phyloP scores from a whole-genome alignment of 805 yeast species.

The Kodamaea restingae region DNA sequence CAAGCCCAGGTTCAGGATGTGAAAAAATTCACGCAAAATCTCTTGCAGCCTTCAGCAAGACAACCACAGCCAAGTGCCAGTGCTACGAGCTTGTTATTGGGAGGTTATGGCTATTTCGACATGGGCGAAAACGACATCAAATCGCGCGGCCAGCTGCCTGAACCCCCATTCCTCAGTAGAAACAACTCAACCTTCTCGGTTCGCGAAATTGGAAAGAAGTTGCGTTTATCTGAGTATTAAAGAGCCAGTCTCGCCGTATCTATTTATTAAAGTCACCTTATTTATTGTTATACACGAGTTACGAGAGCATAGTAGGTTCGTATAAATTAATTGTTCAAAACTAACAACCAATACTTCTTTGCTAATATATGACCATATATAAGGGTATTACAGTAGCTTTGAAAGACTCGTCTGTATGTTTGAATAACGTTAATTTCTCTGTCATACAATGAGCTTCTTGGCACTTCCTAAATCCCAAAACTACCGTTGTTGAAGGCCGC shows the following conservation, averaged over 20 bases:
- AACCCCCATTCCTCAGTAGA: constrained; percentile 43
- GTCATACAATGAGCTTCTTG: too few species aligned
- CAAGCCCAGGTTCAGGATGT: constrained; percentile 1
- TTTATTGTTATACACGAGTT: constrained; percentile 1
- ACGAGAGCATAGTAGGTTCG: background rate
- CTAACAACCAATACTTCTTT: too few species aligned
- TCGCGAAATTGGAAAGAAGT: constrained; percentile 61
- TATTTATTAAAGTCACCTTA: constrained; percentile 4
- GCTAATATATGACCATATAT: too few species aligned
- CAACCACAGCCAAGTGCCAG: background rate
- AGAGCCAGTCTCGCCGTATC: background rate
- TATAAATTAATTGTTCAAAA: too few species aligned
- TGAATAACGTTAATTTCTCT: background rate
- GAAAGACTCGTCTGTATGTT: too few species aligned
- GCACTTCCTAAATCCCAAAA: constrained; percentile 55
- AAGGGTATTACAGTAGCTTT: too few species aligned
- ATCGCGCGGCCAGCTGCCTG: constrained; percentile 57
- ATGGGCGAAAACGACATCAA: constrained; percentile 50
- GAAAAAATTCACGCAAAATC: background rate
- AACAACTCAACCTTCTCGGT: constrained; percentile 38
- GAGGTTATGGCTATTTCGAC: constrained; percentile 61
- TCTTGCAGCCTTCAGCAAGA: background rate
- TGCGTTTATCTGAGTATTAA: constrained; percentile 60
- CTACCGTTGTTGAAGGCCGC: constrained; percentile 62
- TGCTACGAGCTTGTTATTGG: constrained; percentile 31